Conservation (phyloP, 139 green algal genomes). For the Spirogloea muscicola region DNA sequence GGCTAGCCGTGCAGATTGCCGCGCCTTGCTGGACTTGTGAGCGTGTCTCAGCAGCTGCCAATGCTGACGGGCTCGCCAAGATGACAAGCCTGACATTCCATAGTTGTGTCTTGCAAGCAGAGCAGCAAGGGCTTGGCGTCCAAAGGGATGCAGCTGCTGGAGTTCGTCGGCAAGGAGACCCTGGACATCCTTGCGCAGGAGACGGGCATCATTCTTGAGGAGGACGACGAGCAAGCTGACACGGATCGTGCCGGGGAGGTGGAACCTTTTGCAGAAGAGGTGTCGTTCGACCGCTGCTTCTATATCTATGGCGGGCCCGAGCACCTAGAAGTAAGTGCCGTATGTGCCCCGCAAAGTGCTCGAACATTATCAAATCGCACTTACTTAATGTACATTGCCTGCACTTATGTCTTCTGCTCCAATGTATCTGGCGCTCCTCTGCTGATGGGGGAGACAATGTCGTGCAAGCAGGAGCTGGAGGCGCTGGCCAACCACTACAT, state of each 20-base stretch:
- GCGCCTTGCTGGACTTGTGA: no score
- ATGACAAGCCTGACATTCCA: no score
- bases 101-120: no score
- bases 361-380: no score
- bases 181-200: slow-evolving; percentile 28
- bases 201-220: slow-evolving; percentile 34
- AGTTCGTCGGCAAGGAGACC: slow-evolving; percentile 19
- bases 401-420: neutral
- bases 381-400: neutral
- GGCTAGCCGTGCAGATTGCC: no score
- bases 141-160: slow-evolving; percentile 24
- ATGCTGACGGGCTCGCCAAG: no score
- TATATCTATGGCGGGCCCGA: slow-evolving; percentile 42
- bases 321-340: slow-evolving; percentile 36
- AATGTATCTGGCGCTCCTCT: neutral
- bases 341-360: no score
- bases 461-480: slow-evolving; percentile 17
- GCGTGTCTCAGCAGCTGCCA: no score
- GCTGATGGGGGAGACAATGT: neutral
- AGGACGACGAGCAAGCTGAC: slow-evolving; percentile 14
- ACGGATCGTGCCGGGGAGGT: no score
- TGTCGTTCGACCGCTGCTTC: slow-evolving; percentile 37
- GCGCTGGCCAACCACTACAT: slow-evolving; percentile 25
- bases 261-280: slow-evolving; percentile 18
- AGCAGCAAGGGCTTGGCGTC: slow-evolving; percentile 8